These are phyloP conservation scores for Spongispora temasekensis DNA, from an alignment of 1,284 basidiomycete genomes.

Conservation along the genomic window DNA sequence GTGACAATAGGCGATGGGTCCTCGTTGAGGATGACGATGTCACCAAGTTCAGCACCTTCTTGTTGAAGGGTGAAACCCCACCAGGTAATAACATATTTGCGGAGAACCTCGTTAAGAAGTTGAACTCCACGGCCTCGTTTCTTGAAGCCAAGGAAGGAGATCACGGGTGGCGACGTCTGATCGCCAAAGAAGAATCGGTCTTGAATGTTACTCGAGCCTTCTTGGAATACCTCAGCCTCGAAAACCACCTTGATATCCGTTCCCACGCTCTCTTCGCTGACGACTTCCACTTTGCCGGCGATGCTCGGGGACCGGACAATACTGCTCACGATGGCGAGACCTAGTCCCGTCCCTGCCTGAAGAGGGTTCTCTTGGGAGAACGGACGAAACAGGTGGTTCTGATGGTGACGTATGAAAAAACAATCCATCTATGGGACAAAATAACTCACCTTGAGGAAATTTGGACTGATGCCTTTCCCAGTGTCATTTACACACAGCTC, in stretches of 20 bases:
- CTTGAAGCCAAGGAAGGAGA: slow-evolving; percentile 80
- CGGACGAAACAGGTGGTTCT: slow-evolving; percentile 96
- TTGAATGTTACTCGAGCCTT: slow-evolving; percentile 40
- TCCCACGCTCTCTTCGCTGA: slow-evolving; percentile 87
- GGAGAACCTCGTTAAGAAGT: slow-evolving; percentile 65
- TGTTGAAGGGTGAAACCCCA: slow-evolving; percentile 72
- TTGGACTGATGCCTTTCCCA: slow-evolving; percentile 90
- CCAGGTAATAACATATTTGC: slow-evolving; percentile 70
- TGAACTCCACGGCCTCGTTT: slow-evolving; percentile 65
- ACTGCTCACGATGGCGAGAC: slow-evolving; percentile 96
- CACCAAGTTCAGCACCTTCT: slow-evolving; percentile 51
- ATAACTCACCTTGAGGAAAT: slow-evolving; percentile 72
- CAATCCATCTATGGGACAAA: neutral
- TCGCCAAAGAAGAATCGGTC: slow-evolving; percentile 52
- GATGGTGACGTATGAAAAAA: slow-evolving; percentile 16
- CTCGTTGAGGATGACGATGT: slow-evolving; percentile 86
- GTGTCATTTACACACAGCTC: slow-evolving; percentile 90
- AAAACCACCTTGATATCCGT: slow-evolving; percentile 93
- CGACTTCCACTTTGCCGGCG: slow-evolving; percentile 86
- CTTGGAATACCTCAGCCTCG: slow-evolving; percentile 65
- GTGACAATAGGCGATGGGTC: slow-evolving; percentile 60
- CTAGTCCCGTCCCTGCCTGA: slow-evolving; percentile 92
- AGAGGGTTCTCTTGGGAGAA: slow-evolving; percentile 94
- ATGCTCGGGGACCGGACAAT: slow-evolving; percentile 87
- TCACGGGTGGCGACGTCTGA: slow-evolving; percentile 46